Evolutionary conservation across 495 filamentous ascomycete species (phyloP).

Genomic region (Talaromyces adpressus): DNA sequence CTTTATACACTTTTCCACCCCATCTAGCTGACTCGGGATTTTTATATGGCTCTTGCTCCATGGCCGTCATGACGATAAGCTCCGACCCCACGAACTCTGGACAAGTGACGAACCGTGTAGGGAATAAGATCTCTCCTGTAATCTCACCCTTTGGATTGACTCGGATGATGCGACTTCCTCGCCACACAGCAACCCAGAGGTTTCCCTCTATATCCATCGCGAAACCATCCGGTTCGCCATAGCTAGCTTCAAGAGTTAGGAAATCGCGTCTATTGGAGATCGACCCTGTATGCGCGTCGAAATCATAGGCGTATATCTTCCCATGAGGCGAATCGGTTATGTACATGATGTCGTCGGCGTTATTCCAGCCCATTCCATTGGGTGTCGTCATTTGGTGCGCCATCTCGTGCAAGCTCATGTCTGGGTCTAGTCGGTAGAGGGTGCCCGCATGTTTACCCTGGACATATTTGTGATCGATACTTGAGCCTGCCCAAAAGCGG

Average conservation of each 20-base stretch:
- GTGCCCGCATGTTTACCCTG: constrained; percentile 37
- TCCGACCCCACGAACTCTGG: constrained; percentile 66
- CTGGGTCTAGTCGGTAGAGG: constrained; percentile 58
- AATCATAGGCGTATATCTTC: constrained; percentile 71
- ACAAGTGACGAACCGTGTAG: constrained; percentile 65
- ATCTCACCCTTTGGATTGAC: constrained; percentile 58
- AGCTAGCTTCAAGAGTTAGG: constrained; percentile 34
- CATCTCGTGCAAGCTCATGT: constrained; percentile 52
- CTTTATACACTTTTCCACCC: constrained; percentile 58
- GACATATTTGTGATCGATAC: constrained; percentile 61
- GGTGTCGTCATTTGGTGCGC: constrained; percentile 68
- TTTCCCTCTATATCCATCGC: constrained; percentile 65
- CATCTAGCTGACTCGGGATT: constrained; percentile 51
- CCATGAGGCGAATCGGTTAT: constrained; percentile 69
- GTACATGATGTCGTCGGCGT: constrained; percentile 70
- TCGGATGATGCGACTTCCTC: constrained; percentile 59
- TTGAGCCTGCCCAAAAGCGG: constrained; percentile 82
- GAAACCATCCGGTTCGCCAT: constrained; percentile 61
- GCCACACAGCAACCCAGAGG: constrained; percentile 74
- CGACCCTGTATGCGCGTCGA: constrained; percentile 51
- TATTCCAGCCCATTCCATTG: constrained; percentile 74
- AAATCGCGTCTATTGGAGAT: constrained; percentile 58
- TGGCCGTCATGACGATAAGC: constrained; percentile 68
- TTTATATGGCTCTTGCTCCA: constrained; percentile 46
- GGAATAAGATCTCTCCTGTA: constrained; percentile 57